These are phyloP conservation scores for Cyberlindnera mississippiensis DNA, from an alignment of 805 yeast species.

Conservation along the genomic window DNA sequence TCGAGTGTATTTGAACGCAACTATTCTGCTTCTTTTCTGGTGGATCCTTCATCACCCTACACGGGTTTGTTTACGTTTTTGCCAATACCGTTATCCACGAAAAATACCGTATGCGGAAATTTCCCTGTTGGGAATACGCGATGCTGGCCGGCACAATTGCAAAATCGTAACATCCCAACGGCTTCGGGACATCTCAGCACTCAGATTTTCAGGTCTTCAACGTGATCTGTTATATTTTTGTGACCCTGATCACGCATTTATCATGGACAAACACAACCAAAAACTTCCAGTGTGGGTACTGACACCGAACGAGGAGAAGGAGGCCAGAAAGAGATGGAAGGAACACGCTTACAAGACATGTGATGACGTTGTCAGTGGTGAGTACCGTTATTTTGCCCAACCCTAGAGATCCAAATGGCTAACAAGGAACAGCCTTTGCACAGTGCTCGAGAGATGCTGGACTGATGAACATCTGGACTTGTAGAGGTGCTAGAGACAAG, in stretches of 20 bases:
- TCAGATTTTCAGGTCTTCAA: too few species aligned
- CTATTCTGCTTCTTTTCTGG: too few species aligned
- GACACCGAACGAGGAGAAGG: conserved; percentile 72
- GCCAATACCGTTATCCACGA: not conserved
- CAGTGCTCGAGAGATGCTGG: conserved; percentile 64
- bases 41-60: too few species aligned
- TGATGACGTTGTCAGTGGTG: conserved; percentile 62
- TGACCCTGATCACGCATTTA: too few species aligned
- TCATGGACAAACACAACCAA: conserved; percentile 29
- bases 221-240: too few species aligned
- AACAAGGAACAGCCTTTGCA: conserved; percentile 41
- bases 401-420: not conserved
- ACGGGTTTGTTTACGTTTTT: conserved; percentile 5
- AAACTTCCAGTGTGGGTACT: conserved; percentile 70
- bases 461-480: conserved; percentile 60
- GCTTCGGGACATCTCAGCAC: too few species aligned
- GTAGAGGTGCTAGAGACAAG: conserved; percentile 52
- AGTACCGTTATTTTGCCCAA: conserved; percentile 34
- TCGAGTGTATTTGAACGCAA: too few species aligned
- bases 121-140: not conserved
- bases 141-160: not conserved
- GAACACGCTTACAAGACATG: conserved; percentile 61
- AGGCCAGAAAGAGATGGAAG: conserved; percentile 68
- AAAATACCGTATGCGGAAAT: not conserved
- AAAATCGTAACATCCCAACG: not conserved